Base-by-base conservation (phyloP, 441 rosid species). In the Dalechampia spathulata region DNA sequence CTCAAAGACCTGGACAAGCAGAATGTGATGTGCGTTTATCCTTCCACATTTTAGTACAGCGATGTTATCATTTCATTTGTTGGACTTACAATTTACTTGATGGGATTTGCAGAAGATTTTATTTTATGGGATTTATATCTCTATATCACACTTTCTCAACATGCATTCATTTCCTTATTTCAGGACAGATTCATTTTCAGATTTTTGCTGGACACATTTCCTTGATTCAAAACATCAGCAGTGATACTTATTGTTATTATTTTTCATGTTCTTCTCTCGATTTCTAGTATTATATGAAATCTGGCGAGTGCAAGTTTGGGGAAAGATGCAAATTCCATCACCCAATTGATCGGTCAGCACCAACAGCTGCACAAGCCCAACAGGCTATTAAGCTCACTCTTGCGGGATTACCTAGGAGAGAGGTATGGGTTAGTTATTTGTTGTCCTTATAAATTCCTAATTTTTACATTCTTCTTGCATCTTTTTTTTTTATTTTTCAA, bases 381-480 rank as follows among this genome's bases (percentile, higher is more conserved):
- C n/a, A n/a, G n/a, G 60, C 63, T 30, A n/a, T n/a, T n/a, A 83
- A 86, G 86, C 89, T 88, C 64, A 84, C 91, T 55, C 94, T 79
- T 69, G 98, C 96, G 26, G 98, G 98, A 72, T 79, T 86, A 47
- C 91, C 98, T 27, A 78, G 98, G 76, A 80, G 96, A 88, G 95
- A 88, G 96, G 96, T 86, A 72, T 22, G 52, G 5, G 30, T 50
- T 58, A 26, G 26, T 23, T 17, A 39, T 23, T 26, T n/a, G n/a
- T n/a, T 39, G 25, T 8, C 11, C 43, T 44, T 42, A 25, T 23
- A 23, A 52, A 57, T 40, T 50, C 9, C 21, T 16, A 16, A 14
- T 43, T 23, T 17, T 40, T 16, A n/a, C n/a, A n/a, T n/a, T n/a
- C n/a, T n/a, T n/a, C n/a, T n/a, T n/a, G n/a, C n/a, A n/a, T 15